A percentile compares a stretch with the other conserved stretches of the same genome.
phyloP scores from a whole-genome alignment of 192 early-diverging fungal species.

The Phycomyces nitens region DNA sequence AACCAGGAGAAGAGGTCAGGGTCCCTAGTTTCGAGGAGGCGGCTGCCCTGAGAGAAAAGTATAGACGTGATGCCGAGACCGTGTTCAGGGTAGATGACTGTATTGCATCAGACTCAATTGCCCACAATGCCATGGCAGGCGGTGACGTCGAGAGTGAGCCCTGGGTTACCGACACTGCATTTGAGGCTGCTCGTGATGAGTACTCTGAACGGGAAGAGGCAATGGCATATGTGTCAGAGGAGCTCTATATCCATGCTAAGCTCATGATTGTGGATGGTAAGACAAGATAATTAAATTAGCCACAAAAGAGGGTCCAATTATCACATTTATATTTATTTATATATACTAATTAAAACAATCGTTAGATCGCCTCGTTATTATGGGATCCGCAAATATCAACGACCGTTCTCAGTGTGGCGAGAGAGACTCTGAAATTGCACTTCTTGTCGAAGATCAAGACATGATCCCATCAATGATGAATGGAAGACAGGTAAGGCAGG shows the following conservation, averaged over 20 bases:
- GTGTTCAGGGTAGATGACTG: not conserved
- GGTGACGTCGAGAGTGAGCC: conserved; percentile 24
- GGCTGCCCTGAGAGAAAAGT: not conserved
- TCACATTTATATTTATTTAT: too few species aligned
- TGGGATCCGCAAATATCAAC: conserved; percentile 89
- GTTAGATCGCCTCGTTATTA: conserved; percentile 65
- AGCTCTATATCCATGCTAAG: conserved; percentile 86
- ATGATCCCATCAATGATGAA: conserved; percentile 70
- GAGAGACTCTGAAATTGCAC: conserved; percentile 86
- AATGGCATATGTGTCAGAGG: conserved; percentile 67
- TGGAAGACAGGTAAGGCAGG: conserved; percentile 42
- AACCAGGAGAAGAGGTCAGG: conserved; percentile 23
- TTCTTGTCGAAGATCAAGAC: conserved; percentile 74
- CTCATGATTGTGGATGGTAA: conserved; percentile 79
- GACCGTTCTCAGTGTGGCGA: conserved; percentile 86
- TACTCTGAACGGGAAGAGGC: conserved; percentile 12
- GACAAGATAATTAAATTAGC: too few species aligned
- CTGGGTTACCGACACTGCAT: conserved; percentile 21
- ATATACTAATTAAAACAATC: too few species aligned
- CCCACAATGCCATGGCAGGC: conserved; percentile 24
- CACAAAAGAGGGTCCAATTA: too few species aligned
- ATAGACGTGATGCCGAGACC: not conserved
- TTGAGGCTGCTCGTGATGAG: conserved; percentile 6
- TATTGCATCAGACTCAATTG: conserved; percentile 17
- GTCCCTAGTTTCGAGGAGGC: conserved; percentile 21